These are phyloP conservation scores for Emericellopsis terricola DNA, from an alignment of 495 filamentous ascomycete genomes.

Conservation along the genomic window DNA sequence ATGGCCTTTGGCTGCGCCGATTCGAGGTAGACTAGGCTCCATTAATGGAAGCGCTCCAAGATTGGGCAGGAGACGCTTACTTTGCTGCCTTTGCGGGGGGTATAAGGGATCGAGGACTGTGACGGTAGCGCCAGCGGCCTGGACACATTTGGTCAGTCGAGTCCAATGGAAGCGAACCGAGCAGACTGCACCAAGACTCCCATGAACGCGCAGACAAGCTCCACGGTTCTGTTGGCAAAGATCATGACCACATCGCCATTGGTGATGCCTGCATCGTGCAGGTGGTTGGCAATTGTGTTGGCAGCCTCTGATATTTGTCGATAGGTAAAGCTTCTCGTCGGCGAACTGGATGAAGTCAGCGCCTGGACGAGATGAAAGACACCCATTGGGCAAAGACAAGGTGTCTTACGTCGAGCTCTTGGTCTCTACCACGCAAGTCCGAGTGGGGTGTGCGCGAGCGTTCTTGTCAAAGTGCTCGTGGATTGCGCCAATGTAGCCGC, in stretches of 20 bases:
- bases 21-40: constrained; percentile 59
- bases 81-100: constrained; percentile 62
- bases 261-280: constrained; percentile 43
- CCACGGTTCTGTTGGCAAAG: constrained; percentile 42
- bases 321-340: constrained; percentile 61
- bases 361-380: too few species aligned
- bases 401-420: constrained; percentile 24
- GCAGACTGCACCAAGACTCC: constrained; percentile 22
- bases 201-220: not conserved
- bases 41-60: too few species aligned
- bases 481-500: constrained; percentile 49
- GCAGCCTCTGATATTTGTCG: constrained; percentile 56
- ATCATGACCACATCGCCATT: constrained; percentile 77
- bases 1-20: constrained; percentile 56
- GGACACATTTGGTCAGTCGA: too few species aligned
- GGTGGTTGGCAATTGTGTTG: constrained; percentile 50
- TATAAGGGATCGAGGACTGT: constrained; percentile 60
- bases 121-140: constrained; percentile 37
- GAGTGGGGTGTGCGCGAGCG: constrained; percentile 44
- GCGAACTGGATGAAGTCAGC: too few species aligned
- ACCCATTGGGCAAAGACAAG: too few species aligned
- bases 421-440: constrained; percentile 60
- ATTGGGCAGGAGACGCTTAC: too few species aligned
- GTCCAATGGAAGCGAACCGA: constrained; percentile 36
- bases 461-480: constrained; percentile 49